Evolutionary conservation across 2,329 filamentous ascomycete species (phyloP).

Genomic region (Bipolaris zeicola): DNA sequence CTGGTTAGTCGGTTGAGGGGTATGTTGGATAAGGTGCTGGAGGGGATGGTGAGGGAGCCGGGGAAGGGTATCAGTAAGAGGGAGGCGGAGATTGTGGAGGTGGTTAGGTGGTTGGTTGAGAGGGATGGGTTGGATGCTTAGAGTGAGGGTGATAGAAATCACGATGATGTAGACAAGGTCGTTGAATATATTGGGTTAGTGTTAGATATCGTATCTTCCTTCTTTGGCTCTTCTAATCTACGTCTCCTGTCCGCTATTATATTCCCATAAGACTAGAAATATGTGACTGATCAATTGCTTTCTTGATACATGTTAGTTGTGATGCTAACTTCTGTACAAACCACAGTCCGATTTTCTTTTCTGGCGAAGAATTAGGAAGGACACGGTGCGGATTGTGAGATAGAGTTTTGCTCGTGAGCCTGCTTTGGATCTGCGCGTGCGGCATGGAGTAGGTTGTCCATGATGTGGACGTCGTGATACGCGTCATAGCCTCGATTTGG

Average conservation of each 20-base stretch:
- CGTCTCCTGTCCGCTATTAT: too few relatives aligned
- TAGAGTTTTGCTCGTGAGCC: not conserved
- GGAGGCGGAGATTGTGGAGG: constrained; percentile 69
- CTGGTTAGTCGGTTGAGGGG: constrained; percentile 80
- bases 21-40: constrained; percentile 86
- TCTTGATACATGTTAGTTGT: not conserved
- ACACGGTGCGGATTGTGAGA: not conserved
- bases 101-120: constrained; percentile 82
- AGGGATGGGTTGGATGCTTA: constrained; percentile 78
- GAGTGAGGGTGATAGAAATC: not conserved
- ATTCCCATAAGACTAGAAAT: too few relatives aligned
- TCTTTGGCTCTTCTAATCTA: too few relatives aligned
- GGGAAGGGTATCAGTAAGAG: constrained; percentile 58
- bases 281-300: not conserved
- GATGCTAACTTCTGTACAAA: not conserved
- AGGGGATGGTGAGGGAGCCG: constrained; percentile 78
- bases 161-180: too few relatives aligned
- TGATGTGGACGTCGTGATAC: not conserved
- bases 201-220: too few relatives aligned
- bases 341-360: not conserved
- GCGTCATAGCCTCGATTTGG: not conserved
- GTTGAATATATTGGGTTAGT: too few relatives aligned
- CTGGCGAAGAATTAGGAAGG: not conserved
- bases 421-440: not conserved
- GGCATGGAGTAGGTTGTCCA: not conserved